Conservation (phyloP, 306 rosid species). For the Cicer arietinum region DNA sequence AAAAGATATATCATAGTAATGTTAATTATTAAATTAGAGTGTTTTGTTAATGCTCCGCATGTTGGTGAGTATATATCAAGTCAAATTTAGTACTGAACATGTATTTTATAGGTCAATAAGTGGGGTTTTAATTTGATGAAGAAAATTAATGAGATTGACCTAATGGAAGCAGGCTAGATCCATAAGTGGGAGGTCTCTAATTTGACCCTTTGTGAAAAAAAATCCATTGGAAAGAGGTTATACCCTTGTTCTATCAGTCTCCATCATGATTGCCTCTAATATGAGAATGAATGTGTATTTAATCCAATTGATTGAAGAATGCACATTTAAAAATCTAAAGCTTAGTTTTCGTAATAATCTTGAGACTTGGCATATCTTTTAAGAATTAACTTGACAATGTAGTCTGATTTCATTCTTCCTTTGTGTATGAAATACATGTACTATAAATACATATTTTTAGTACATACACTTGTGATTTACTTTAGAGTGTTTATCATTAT, state of each 20-base stretch:
- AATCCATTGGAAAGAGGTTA: too few relatives aligned
- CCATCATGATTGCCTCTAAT: too few relatives aligned
- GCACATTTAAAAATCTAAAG: not conserved
- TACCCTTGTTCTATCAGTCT: too few relatives aligned
- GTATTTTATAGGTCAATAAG: slow-evolving; percentile 1
- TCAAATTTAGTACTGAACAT: not conserved
- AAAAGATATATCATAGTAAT: not conserved
- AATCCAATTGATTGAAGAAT: not conserved
- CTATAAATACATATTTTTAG: too few relatives aligned
- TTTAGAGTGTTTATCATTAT: not conserved
- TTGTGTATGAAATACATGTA: too few relatives aligned
- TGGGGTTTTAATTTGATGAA: not conserved
- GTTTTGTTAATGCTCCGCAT: not conserved
- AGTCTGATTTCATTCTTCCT: too few relatives aligned
- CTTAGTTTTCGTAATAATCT: not conserved
- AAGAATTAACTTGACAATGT: not conserved
- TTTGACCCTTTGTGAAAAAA: too few relatives aligned
- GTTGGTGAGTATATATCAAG: not conserved
- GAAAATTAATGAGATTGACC: not conserved
- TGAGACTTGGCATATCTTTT: not conserved
- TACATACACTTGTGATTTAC: too few relatives aligned
- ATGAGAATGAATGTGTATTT: too few relatives aligned
- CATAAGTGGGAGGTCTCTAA: not conserved
- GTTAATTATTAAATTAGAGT: not conserved
- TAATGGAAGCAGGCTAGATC: not conserved